Evolutionary conservation across 1,284 basidiomycete species (phyloP), one percentile per base, ranked within the genome.

Genomic region (Megacollybia platyphylla): DNA sequence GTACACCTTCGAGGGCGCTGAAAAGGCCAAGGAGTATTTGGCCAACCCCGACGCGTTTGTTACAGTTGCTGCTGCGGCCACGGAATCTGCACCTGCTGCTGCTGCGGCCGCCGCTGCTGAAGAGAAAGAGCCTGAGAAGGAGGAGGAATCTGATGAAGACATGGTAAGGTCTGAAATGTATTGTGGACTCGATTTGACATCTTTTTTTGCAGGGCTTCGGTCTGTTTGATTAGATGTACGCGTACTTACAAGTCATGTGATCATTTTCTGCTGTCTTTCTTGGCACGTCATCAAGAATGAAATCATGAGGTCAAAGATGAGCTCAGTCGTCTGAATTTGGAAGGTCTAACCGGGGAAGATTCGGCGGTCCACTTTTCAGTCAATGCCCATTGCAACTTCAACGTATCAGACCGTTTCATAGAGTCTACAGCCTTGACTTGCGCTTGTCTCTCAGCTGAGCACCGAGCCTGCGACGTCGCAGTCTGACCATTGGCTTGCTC

Each of bases 21-120:
- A 87, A 61, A 90, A 97, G 87, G 79, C 86, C 68, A 97, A 97
- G 76, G 93, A 89, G 62, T 88, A 84, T 70, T 81, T 97, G 53
- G 93, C 86, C 61, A 96, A 97, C 76, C 93, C 93, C 46, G 91
- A 96, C 51, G 93, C 92, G 27, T 97, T 93, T 61, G 90, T 86
- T 46, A 84, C 68, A 49, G 86, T 82, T 39, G 83, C 86, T 34
- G 65, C 68, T 46, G 64, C 66, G 27, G 65, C 68, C 42, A 70
- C 71, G 31, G 73, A 72, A 27, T 69, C 68, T 40, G 64, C 67
- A 24, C 63, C 61, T 44, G 68, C 69, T 29, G 68, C 69, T 36
- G 61, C 65, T 46, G 67, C 63, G 26, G 68, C 64, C 49, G 68
- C 67, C 48, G 68, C 71, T 50, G 72, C 63, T 48, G 73, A 77